These are phyloP conservation scores for Datisca glomerata DNA, from an alignment of 306 rosid species.

Conservation along the genomic window DNA sequence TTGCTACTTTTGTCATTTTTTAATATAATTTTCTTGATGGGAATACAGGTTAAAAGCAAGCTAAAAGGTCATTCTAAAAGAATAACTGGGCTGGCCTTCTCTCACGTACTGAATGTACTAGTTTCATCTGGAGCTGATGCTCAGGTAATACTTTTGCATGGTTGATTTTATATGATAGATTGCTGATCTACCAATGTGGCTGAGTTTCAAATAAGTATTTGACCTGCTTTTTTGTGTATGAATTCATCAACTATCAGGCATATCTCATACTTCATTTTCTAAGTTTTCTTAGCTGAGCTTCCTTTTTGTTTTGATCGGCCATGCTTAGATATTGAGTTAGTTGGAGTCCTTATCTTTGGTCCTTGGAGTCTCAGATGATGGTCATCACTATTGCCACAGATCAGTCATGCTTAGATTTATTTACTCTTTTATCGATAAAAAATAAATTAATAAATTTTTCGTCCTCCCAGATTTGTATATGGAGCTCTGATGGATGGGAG, in stretches of 20 bases:
- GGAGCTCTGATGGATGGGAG: conserved; percentile 96
- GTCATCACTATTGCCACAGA: too few species aligned
- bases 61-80: conserved; percentile 94
- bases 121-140: conserved; percentile 98
- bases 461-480: conserved; percentile 53
- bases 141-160: conserved; percentile 41
- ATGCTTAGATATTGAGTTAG: too few species aligned
- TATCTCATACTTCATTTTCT: too few species aligned
- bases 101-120: conserved; percentile 69
- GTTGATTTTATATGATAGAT: background rate
- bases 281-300: too few species aligned
- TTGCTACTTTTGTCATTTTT: conserved; percentile 15
- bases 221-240: background rate
- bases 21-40: conserved; percentile 16
- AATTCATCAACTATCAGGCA: too few species aligned
- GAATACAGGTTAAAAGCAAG: conserved; percentile 78
- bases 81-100: conserved; percentile 91
- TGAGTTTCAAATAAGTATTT: too few species aligned
- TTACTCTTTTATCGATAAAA: background rate
- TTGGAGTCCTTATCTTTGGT: too few species aligned
- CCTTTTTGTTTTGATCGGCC: too few species aligned
- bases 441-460: background rate
- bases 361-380: too few species aligned
- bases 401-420: too few species aligned
- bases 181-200: too few species aligned